Conservation (phyloP, 352 stramenopile species). For the Phytophthora idaei region DNA sequence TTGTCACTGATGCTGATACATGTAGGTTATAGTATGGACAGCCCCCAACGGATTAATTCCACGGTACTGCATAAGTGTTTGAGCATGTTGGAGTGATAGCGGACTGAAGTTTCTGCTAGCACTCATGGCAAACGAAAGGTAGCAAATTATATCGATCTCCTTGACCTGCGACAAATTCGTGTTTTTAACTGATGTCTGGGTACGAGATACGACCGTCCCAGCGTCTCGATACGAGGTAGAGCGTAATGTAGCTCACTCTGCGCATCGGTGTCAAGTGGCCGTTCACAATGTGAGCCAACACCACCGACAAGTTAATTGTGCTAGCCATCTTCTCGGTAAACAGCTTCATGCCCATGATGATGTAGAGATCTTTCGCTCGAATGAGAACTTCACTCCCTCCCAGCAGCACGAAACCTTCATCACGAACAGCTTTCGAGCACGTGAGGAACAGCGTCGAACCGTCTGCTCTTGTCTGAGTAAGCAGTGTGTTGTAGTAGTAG, state of each 20-base stretch:
- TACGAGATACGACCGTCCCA: background rate
- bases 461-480: conserved; percentile 25
- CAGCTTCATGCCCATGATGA: conserved; percentile 43
- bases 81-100: too few relatives aligned
- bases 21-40: too few relatives aligned
- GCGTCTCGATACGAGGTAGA: background rate
- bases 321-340: conserved; percentile 30
- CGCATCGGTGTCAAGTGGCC: background rate
- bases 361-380: conserved; percentile 44
- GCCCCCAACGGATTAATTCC: too few relatives aligned
- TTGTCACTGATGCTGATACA: too few relatives aligned
- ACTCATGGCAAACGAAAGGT: too few relatives aligned
- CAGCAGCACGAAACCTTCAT: conserved; percentile 46
- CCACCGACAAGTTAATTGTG: conserved; percentile 41
- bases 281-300: conserved; percentile 31
- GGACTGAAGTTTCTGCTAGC: too few relatives aligned
- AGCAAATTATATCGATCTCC: too few relatives aligned
- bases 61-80: too few relatives aligned
- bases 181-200: background rate
- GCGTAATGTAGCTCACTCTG: background rate
- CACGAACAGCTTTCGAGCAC: conserved; percentile 38
- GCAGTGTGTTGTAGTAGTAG: conserved; percentile 50
- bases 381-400: conserved; percentile 40
- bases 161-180: too few relatives aligned
- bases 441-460: conserved; percentile 33